Evolutionary conservation across 1,284 basidiomycete genomes (phyloP), one percentile per base, ranked within the genome.

Genomic region (Cystobasidium sp.): DNA sequence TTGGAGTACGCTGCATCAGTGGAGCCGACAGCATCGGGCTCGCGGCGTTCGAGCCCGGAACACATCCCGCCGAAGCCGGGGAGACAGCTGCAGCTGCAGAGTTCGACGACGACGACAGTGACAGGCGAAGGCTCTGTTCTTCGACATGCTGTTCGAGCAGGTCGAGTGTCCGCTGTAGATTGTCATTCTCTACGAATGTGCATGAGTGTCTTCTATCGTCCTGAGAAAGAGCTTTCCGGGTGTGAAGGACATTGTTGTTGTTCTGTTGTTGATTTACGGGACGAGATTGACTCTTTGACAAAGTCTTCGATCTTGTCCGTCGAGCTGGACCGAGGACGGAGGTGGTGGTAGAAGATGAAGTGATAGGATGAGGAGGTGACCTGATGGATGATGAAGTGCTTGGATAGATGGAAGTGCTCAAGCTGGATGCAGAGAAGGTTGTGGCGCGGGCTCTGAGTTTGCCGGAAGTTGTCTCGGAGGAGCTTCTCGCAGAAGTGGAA

Each of bases 21-120:
- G 69, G 69, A 41, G 69, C 68, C 37, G 55, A 41, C 14, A 71
- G 69, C 69, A 63, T 62, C 22, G 61, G 8, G 22, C 16, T 49
- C 16, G 66, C 22, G 14, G 18, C n/a, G 8, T 20, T 59, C 14
- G 56, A 41, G 56, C 37, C 37, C 7, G 56, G 6, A 31, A 31
- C 31, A 31, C 5, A 5, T 31, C 31, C 31, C n/a, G n/a, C n/a
- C n/a, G n/a, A n/a, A n/a, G n/a, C n/a, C 31, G 31, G 31, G 2
- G 31, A 31, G 31, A 31, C 31, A 31, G 31, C 31, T 31, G 31
- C 31, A 31, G 31, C 31, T 31, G 31, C 31, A 31, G 31, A 31
- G 31, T 31, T 31, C 31, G 31, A 31, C 6, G 37, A 41, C 6
- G 56, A 59, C 3, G 53, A 37, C 24, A 59, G 37, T 9, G 37